Evolutionary conservation across 208 protist genomes (phyloP).

Genomic region (Trypanosoma mega): DNA sequence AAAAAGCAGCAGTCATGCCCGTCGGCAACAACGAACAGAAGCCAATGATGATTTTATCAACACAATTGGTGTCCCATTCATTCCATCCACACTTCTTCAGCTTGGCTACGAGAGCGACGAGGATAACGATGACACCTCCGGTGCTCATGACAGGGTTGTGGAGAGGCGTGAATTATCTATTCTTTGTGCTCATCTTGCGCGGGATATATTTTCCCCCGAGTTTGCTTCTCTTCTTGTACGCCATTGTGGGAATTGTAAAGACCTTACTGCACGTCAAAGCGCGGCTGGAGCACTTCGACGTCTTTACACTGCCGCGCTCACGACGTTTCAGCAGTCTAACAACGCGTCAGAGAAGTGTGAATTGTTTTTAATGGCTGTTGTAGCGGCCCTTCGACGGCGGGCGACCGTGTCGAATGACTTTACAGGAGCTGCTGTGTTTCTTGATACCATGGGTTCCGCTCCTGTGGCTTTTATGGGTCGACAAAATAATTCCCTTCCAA

Average conservation of each 20-base stretch:
- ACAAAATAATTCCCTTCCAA: no score
- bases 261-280: background rate
- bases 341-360: background rate
- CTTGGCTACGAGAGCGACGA: background rate
- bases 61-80: conserved; percentile 23
- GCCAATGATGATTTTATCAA: conserved; percentile 21
- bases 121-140: conserved; percentile 4
- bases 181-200: conserved; percentile 10
- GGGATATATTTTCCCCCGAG: conserved; percentile 22
- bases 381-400: conserved; percentile 6
- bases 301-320: conserved; percentile 20
- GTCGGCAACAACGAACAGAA: background rate
- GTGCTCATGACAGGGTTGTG: background rate
- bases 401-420: conserved; percentile 4
- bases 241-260: background rate
- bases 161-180: background rate
- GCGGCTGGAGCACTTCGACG: conserved; percentile 9
- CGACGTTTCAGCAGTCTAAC: background rate
- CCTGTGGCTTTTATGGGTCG: conserved; percentile 9
- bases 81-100: background rate
- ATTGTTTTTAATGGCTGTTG: conserved; percentile 14
- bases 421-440: conserved; percentile 16
- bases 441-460: conserved; percentile 8
- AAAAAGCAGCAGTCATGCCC: conserved; percentile 17
- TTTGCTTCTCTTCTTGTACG: conserved; percentile 18